phyloP scores from a whole-genome alignment of 495 filamentous ascomycete genomes.

The Penicilliopsis zonata region DNA sequence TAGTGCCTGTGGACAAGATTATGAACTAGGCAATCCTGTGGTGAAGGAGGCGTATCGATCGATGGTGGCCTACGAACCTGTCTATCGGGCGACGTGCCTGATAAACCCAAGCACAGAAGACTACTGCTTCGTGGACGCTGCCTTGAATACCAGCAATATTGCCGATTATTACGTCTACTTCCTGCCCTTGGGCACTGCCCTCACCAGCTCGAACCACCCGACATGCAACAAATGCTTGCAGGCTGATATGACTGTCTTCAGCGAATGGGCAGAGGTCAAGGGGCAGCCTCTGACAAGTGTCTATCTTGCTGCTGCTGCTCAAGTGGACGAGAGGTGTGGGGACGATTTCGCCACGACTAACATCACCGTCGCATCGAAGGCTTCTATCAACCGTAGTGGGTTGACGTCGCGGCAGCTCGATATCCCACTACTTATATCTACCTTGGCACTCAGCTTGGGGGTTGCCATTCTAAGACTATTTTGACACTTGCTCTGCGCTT shows the following conservation, averaged over 20 bases:
- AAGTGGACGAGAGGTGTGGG: slow-evolving; percentile 56
- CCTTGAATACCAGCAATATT: slow-evolving; percentile 57
- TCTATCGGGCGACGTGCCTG: slow-evolving; percentile 73
- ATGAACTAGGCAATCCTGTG: slow-evolving; percentile 46
- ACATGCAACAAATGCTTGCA: slow-evolving; percentile 59
- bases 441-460: neutral
- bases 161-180: slow-evolving; percentile 71
- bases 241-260: slow-evolving; percentile 59
- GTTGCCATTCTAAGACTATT: neutral
- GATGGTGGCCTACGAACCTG: slow-evolving; percentile 56
- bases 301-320: slow-evolving; percentile 51
- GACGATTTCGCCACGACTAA: slow-evolving; percentile 47
- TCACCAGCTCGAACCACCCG: slow-evolving; percentile 51
- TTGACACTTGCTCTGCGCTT: neutral
- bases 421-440: neutral
- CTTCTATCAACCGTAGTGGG: neutral
- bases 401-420: neutral
- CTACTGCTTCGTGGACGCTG: slow-evolving; percentile 69
- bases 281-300: slow-evolving; percentile 42
- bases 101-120: slow-evolving; percentile 31
- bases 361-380: slow-evolving; percentile 28
- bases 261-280: slow-evolving; percentile 44
- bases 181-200: slow-evolving; percentile 60
- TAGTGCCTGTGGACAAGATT: slow-evolving; percentile 61
- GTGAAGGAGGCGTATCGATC: slow-evolving; percentile 64